Percentiles rank a stretch among this genome's conserved stretches.
These are phyloP conservation scores for Clarireedia paspali DNA, from an alignment of 2,329 filamentous ascomycete species.

Conservation along the genomic window DNA sequence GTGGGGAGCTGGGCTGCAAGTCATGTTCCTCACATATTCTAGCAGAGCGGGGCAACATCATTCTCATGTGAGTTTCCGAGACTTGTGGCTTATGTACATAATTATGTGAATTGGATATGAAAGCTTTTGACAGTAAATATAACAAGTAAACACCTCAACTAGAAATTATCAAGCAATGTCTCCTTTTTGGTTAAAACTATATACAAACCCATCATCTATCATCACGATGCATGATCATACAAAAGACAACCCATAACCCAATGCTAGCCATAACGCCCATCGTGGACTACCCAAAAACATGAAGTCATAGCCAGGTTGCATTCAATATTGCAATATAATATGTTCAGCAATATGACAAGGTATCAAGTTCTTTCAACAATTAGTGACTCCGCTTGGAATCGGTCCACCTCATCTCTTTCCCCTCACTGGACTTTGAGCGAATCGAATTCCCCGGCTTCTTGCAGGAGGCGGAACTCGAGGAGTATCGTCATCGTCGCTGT, in stretches of 20 bases:
- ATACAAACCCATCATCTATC: slow-evolving; percentile 1
- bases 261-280: background rate
- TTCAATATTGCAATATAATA: background rate
- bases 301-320: background rate
- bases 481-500: slow-evolving; percentile 27
- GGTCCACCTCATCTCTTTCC: slow-evolving; percentile 1
- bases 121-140: no score
- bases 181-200: background rate
- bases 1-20: no score
- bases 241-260: background rate
- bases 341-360: background rate
- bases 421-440: slow-evolving; percentile 29
- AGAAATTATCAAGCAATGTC: background rate
- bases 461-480: slow-evolving; percentile 24
- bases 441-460: slow-evolving; percentile 26
- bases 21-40: no score
- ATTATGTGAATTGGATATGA: no score
- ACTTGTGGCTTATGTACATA: no score
- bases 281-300: background rate
- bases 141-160: background rate
- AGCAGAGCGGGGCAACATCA: no score
- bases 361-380: background rate
- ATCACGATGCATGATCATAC: background rate
- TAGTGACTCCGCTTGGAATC: background rate
- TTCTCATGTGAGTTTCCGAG: no score